Percentiles rank a stretch among this genome's conserved stretches.
Conservation (phyloP, 768 basidiomycete genomes). For the Panellus pusillus region DNA sequence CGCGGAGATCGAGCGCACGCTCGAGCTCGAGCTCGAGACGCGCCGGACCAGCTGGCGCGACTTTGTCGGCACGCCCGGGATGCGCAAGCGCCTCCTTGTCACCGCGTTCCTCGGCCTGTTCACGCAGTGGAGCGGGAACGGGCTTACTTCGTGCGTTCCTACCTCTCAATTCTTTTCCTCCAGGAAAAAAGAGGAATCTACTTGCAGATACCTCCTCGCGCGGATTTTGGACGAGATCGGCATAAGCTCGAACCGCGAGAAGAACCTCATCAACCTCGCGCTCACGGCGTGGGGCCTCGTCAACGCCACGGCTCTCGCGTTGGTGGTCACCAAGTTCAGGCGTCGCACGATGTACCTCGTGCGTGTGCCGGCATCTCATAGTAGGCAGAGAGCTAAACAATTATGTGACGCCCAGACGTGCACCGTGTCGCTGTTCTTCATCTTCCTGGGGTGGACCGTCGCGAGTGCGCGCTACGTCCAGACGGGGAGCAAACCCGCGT, state of each 20-base stretch:
- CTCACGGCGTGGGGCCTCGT: slow-evolving; percentile 56
- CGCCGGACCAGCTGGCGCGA: slow-evolving; percentile 48
- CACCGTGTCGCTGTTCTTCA: slow-evolving; percentile 43
- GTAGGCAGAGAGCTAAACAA: no score
- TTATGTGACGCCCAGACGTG: slow-evolving; percentile 34
- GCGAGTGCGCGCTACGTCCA: slow-evolving; percentile 49
- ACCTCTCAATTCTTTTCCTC: background rate
- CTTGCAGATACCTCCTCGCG: slow-evolving; percentile 50
- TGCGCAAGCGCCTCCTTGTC: slow-evolving; percentile 52
- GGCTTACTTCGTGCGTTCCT: slow-evolving; percentile 50
- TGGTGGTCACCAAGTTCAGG: slow-evolving; percentile 47
- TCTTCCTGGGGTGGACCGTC: slow-evolving; percentile 57
- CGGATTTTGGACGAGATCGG: slow-evolving; percentile 55
- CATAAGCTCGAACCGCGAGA: slow-evolving; percentile 46
- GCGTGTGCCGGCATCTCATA: slow-evolving; percentile 12
- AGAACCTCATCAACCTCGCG: slow-evolving; percentile 59
- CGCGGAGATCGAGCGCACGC: slow-evolving; percentile 53
- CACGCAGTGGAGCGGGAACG: slow-evolving; percentile 68
- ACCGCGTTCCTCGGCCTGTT: slow-evolving; percentile 52
- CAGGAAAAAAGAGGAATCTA: no score
- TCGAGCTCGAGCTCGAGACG: slow-evolving; percentile 52
- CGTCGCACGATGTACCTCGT: slow-evolving; percentile 53
- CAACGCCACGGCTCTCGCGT: slow-evolving; percentile 51
- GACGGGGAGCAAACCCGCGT: slow-evolving; percentile 42
- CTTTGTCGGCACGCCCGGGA: slow-evolving; percentile 46